Percentiles rank a stretch among this genome's conserved stretches.
These are phyloP conservation scores for Phytophthora ramorum DNA, from an alignment of 352 stramenopile genomes.

Conservation along the genomic window DNA sequence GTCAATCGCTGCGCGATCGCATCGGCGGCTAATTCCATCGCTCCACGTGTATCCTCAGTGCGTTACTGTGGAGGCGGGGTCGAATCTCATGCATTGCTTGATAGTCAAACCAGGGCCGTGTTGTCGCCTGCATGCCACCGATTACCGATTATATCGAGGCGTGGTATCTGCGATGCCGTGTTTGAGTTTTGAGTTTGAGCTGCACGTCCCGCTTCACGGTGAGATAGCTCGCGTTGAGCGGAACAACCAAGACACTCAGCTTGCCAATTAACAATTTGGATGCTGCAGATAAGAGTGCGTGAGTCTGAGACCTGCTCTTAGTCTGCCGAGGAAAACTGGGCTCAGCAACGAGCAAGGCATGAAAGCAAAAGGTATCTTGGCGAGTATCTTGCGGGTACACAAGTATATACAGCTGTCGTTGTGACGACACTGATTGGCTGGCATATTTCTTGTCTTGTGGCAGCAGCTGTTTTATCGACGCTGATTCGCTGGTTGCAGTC, in stretches of 20 bases:
- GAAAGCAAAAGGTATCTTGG: no score
- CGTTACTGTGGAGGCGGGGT: neutral
- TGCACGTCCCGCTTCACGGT: no score
- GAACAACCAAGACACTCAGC: no score
- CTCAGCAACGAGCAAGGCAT: no score
- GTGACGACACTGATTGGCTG: no score
- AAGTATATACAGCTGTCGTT: no score
- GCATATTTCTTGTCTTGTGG: neutral
- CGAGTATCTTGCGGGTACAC: no score
- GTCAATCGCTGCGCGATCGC: neutral
- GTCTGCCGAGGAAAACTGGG: no score
- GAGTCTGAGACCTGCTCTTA: no score
- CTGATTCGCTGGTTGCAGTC: conserved; percentile 1
- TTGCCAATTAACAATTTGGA: no score
- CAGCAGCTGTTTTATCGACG: neutral
- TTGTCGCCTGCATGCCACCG: neutral
- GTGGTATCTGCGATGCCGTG: neutral
- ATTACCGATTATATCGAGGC: neutral
- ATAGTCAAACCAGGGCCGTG: neutral
- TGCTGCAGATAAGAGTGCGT: no score
- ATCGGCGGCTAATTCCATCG: neutral
- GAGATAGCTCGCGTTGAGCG: no score
- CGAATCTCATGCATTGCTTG: conserved; percentile 6
- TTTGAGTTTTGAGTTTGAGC: neutral
- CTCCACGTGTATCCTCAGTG: neutral